Evolutionary conservation across 371 early-diverging fungal genomes (phyloP).

Genomic region (Apophysomyces trapeziformis): DNA sequence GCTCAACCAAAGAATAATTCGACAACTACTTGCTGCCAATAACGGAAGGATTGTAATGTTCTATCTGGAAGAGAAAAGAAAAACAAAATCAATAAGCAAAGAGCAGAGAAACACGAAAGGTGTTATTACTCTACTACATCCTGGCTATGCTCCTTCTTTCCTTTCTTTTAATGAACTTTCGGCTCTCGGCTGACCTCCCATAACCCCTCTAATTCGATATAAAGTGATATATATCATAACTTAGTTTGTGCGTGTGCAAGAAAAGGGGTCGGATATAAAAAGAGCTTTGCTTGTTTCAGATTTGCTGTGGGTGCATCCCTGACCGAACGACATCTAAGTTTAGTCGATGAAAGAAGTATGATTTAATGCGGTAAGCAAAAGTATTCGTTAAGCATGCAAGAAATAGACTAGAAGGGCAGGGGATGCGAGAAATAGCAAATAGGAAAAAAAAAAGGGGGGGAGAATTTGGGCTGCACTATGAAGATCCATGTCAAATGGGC

Average conservation of each 20-base stretch:
- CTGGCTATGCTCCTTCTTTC: conserved; percentile 3
- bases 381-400: conserved; percentile 3
- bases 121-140: neutral
- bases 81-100: neutral
- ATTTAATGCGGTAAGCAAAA: neutral
- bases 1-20: conserved; percentile 30
- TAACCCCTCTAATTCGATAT: neutral
- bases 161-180: conserved; percentile 10
- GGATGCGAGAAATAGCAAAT: too few species aligned
- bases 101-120: neutral
- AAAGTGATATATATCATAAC: neutral
- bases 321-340: neutral
- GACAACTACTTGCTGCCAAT: conserved; percentile 32
- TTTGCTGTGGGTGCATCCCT: neutral
- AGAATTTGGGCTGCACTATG: neutral
- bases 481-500: conserved; percentile 8
- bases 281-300: neutral
- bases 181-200: conserved; percentile 1
- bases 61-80: neutral
- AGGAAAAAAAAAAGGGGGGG: neutral
- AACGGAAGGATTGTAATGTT: conserved; percentile 12
- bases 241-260: too few species aligned
- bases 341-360: conserved; percentile 8
- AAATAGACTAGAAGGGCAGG: neutral
- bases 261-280: too few species aligned